These are phyloP conservation scores for Fusarium acutatum DNA, from an alignment of 2,329 filamentous ascomycete genomes.

Conservation along the genomic window DNA sequence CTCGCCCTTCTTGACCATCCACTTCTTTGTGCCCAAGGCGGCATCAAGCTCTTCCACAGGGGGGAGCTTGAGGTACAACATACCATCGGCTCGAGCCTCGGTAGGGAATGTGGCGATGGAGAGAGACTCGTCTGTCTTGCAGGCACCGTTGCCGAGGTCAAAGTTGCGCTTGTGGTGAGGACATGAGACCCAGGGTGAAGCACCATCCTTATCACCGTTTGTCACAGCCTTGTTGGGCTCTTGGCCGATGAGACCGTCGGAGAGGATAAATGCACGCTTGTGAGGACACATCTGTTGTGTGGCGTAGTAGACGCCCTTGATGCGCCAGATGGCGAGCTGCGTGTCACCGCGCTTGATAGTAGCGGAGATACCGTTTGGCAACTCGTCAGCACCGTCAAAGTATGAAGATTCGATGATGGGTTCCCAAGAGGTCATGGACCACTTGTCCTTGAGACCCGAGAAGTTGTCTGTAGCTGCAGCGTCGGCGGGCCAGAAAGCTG, in stretches of 20 bases:
- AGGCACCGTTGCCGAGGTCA: constrained; percentile 75
- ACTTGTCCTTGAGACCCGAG: constrained; percentile 68
- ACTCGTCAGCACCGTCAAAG: constrained; percentile 70
- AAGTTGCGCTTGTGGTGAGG: constrained; percentile 93
- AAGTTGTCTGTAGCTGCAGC: constrained; percentile 75
- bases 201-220: constrained; percentile 2
- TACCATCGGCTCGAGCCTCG: constrained; percentile 76
- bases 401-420: constrained; percentile 76
- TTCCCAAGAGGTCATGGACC: constrained; percentile 75
- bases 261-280: constrained; percentile 88
- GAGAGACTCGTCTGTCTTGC: constrained; percentile 76
- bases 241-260: constrained; percentile 84
- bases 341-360: constrained; percentile 88
- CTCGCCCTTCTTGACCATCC: constrained; percentile 80
- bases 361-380: constrained; percentile 77
- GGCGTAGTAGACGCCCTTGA: constrained; percentile 82
- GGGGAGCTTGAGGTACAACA: constrained; percentile 82
- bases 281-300: constrained; percentile 96
- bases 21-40: constrained; percentile 79
- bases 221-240: constrained; percentile 49
- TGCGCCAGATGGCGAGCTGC: constrained; percentile 86
- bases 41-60: constrained; percentile 82
- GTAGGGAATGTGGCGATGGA: constrained; percentile 85
- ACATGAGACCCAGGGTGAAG: constrained; percentile 80
- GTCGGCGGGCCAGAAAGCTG: constrained; percentile 80